Conservation (phyloP, 2,329 filamentous ascomycete species). For the Phialophora tarda region DNA sequence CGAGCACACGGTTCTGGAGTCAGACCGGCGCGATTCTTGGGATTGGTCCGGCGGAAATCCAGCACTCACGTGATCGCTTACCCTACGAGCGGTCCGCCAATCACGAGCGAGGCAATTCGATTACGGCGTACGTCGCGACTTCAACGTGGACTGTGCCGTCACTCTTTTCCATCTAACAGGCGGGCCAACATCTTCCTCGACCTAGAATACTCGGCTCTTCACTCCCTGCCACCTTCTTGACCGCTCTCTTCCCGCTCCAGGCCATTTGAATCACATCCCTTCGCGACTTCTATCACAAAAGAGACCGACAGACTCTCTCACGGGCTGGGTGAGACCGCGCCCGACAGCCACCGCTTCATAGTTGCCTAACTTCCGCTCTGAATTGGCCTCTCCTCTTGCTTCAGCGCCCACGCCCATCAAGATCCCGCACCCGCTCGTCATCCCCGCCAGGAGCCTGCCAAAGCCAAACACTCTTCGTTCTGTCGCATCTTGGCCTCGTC, state of each 20-base stretch:
- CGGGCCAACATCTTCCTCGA: constrained; percentile 20
- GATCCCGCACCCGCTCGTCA: neutral
- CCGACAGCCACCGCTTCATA: constrained; percentile 5
- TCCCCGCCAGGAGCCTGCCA: neutral
- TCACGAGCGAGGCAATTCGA: constrained; percentile 28
- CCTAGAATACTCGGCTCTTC: constrained; percentile 15
- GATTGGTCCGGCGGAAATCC: neutral
- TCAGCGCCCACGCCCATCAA: neutral
- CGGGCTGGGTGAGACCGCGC: neutral
- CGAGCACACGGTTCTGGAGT: neutral
- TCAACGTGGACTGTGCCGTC: constrained; percentile 26
- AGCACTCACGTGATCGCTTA: neutral
- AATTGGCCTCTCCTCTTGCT: neutral
- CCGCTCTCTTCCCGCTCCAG: constrained; percentile 7
- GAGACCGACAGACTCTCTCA: neutral
- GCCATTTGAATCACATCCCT: neutral
- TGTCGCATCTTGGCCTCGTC: neutral
- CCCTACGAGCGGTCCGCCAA: constrained; percentile 10
- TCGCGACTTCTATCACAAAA: neutral
- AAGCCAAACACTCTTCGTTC: neutral
- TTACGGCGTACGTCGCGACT: constrained; percentile 21
- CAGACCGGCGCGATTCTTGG: neutral
- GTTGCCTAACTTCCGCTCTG: constrained; percentile 15
- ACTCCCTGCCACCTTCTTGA: constrained; percentile 9
- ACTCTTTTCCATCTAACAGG: constrained; percentile 22